These are phyloP conservation scores for Plectranthus barbatus DNA, from an alignment of 257 asterid species.

Conservation along the genomic window DNA sequence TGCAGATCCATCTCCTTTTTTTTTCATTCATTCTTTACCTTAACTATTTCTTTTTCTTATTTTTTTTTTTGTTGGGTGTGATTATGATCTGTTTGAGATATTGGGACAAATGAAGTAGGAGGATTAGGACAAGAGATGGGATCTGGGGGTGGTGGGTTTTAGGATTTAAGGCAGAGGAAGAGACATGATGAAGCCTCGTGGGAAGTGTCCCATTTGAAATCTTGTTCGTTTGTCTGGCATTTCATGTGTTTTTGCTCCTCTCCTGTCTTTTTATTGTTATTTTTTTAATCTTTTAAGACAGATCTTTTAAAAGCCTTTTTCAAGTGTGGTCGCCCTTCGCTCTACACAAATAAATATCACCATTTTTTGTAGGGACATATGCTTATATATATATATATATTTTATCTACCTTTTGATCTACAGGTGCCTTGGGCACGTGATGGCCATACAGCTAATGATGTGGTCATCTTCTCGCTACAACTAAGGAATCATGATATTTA, in stretches of 20 bases:
- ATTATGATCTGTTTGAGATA: not conserved
- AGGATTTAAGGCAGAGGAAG: too few relatives aligned
- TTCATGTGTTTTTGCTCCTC: not conserved
- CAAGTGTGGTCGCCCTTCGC: not conserved
- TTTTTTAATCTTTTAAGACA: too few relatives aligned
- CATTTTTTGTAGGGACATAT: too few relatives aligned
- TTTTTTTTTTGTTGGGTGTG: too few relatives aligned
- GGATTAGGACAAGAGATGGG: conserved; percentile 7
- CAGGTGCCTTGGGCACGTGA: too few relatives aligned
- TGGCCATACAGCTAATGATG: too few relatives aligned
- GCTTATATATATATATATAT: too few relatives aligned
- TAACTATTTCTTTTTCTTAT: not conserved
- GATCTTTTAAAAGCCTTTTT: not conserved
- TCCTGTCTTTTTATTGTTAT: not conserved
- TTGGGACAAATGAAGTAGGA: not conserved
- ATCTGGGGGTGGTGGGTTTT: not conserved
- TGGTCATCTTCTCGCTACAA: too few relatives aligned
- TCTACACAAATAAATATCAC: too few relatives aligned
- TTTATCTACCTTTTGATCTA: too few relatives aligned
- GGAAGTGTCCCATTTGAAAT: not conserved
- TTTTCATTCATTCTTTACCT: not conserved
- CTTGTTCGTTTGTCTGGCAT: conserved; percentile 9
- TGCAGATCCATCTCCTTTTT: conserved; percentile 10
- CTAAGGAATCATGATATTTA: too few relatives aligned
- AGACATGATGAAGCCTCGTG: too few relatives aligned